Conservation (phyloP, 345 rosid species). For the Pseudoturritis turrita region DNA sequence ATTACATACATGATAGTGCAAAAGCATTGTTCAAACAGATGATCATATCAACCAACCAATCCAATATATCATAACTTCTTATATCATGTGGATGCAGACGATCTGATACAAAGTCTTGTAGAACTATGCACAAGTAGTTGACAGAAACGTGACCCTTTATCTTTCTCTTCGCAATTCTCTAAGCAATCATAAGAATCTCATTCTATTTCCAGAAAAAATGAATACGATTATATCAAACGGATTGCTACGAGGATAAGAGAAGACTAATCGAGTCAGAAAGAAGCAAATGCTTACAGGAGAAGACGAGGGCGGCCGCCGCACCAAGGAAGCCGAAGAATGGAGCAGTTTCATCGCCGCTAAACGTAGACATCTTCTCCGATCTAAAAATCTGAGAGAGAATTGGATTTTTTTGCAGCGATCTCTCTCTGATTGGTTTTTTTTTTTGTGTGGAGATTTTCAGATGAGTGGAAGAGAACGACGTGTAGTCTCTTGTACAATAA, state of each 20-base stretch:
- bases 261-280: not conserved
- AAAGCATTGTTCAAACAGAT: not conserved
- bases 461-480: conserved; percentile 2
- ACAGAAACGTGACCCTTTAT: not conserved
- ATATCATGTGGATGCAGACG: no score
- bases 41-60: conserved; percentile 6
- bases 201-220: not conserved
- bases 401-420: conserved; percentile 13
- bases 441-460: not conserved
- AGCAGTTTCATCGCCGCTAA: conserved; percentile 82
- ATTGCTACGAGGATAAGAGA: not conserved
- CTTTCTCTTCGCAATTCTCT: not conserved
- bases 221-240: not conserved
- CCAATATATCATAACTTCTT: no score
- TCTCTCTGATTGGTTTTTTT: not conserved
- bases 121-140: not conserved
- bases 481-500: not conserved
- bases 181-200: no score
- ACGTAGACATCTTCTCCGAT: conserved; percentile 39
- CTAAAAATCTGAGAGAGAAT: not conserved
- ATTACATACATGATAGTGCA: no score
- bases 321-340: conserved; percentile 88
- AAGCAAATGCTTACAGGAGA: conserved; percentile 50
- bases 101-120: not conserved
- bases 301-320: conserved; percentile 75